These are phyloP conservation scores for Penicillium egyptiacum DNA, from an alignment of 495 filamentous ascomycete genomes.

Conservation along the genomic window DNA sequence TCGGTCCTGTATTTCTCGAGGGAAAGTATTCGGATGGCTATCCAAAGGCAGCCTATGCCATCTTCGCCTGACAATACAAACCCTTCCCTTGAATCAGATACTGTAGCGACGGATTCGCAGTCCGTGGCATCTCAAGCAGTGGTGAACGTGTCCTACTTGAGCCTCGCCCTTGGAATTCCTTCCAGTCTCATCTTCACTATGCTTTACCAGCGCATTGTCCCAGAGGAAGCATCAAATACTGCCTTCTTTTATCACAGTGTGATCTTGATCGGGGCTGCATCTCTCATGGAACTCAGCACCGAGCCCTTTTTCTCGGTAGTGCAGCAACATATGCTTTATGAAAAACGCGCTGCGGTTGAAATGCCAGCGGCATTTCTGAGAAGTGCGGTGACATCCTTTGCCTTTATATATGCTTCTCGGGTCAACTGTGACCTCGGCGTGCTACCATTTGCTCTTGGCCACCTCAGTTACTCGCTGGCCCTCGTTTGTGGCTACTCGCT, in stretches of 20 bases:
- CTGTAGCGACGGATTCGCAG: slow-evolving; percentile 15
- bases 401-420: slow-evolving; percentile 58
- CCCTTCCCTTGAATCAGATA: slow-evolving; percentile 16
- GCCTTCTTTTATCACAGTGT: slow-evolving; percentile 65
- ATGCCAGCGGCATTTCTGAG: slow-evolving; percentile 71
- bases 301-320: slow-evolving; percentile 85
- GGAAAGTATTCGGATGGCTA: slow-evolving; percentile 80
- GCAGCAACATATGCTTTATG: slow-evolving; percentile 77
- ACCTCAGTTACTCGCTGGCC: slow-evolving; percentile 70
- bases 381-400: slow-evolving; percentile 68
- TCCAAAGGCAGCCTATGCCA: slow-evolving; percentile 67
- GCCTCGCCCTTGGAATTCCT: slow-evolving; percentile 66
- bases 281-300: slow-evolving; percentile 72
- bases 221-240: slow-evolving; percentile 51
- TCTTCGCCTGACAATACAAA: slow-evolving; percentile 16
- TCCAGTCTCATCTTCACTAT: slow-evolving; percentile 60
- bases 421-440: slow-evolving; percentile 59
- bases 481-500: slow-evolving; percentile 67
- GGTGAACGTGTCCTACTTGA: slow-evolving; percentile 84
- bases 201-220: slow-evolving; percentile 62
- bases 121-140: slow-evolving; percentile 60
- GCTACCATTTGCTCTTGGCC: slow-evolving; percentile 85
- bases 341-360: slow-evolving; percentile 77
- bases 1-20: slow-evolving; percentile 88
- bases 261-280: slow-evolving; percentile 69